Evolutionary conservation across 768 basidiomycete species (phyloP).

Genomic region (Austroboletus eburneus): DNA sequence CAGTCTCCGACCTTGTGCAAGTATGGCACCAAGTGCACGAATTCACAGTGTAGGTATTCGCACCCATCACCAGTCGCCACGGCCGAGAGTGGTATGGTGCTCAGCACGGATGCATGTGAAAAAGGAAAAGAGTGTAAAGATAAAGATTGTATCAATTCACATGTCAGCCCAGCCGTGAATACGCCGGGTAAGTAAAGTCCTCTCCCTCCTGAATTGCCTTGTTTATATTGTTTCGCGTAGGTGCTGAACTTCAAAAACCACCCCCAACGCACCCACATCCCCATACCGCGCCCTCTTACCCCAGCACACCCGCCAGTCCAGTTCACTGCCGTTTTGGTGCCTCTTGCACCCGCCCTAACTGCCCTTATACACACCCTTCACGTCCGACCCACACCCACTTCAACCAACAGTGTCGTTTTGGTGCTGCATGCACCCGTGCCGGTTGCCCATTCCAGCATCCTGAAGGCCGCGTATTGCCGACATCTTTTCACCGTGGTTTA

Average conservation of each 20-base stretch:
- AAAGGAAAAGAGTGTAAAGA: conserved; percentile 87
- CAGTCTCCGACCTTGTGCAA: conserved; percentile 92
- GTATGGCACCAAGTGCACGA: conserved; percentile 86
- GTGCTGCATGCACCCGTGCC: conserved; percentile 78
- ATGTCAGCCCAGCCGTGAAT: conserved; percentile 82
- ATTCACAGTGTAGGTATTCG: conserved; percentile 83
- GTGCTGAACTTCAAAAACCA: conserved; percentile 32
- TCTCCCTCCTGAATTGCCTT: neutral
- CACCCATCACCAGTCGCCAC: conserved; percentile 98
- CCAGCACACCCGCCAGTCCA: conserved; percentile 23
- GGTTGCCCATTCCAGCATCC: conserved; percentile 92
- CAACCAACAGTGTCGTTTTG: conserved; percentile 72
- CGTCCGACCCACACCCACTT: conserved; percentile 37
- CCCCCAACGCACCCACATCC: conserved; percentile 35
- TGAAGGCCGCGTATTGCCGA: conserved; percentile 74
- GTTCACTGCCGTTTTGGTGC: conserved; percentile 66
- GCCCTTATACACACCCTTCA: conserved; percentile 65
- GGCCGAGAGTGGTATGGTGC: conserved; percentile 87
- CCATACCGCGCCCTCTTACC: conserved; percentile 29
- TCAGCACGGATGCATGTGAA: conserved; percentile 92
- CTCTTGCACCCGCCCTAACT: conserved; percentile 64
- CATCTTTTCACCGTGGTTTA: conserved; percentile 76
- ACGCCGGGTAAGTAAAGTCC: conserved; percentile 45
- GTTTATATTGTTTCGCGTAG: conserved; percentile 19
- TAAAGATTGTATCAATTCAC: conserved; percentile 88